phyloP scores from a whole-genome alignment of 352 stramenopile genomes.

The Phytopythium delawarense region DNA sequence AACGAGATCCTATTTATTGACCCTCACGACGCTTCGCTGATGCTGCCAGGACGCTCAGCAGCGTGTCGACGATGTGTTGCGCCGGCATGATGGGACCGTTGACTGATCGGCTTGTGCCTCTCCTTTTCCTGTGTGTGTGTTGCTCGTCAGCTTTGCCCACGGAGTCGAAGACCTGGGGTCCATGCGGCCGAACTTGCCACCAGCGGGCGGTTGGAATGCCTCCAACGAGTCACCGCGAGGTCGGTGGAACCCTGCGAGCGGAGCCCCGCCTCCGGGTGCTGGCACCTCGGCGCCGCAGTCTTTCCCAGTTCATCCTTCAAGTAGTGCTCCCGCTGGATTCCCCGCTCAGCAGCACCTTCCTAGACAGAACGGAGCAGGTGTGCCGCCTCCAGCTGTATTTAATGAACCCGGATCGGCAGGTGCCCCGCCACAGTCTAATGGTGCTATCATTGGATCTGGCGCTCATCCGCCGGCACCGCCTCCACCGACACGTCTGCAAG shows the following conservation, averaged over 20 bases:
- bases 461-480: not conserved
- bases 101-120: conserved; percentile 21
- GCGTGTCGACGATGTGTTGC: not conserved
- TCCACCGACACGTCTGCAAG: not conserved
- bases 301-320: conserved; percentile 7
- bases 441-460: conserved; percentile 23
- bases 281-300: not conserved
- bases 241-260: conserved; percentile 23
- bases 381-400: conserved; percentile 41
- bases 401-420: conserved; percentile 47
- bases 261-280: not conserved
- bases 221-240: conserved; percentile 16
- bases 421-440: conserved; percentile 49
- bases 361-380: conserved; percentile 52
- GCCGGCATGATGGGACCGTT: conserved; percentile 9
- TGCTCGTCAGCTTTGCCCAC: conserved; percentile 67
- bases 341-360: conserved; percentile 27
- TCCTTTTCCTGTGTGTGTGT: conserved; percentile 19
- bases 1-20: conserved; percentile 2
- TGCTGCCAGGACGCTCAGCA: not conserved
- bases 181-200: conserved; percentile 6
- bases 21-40: not conserved
- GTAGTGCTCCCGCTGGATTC: not conserved
- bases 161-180: conserved; percentile 59
- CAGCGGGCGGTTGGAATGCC: not conserved